Percentiles rank a stretch among this genome's conserved stretches.
These are phyloP conservation scores for Chlorella sorokiniana DNA, from an alignment of 139 green algal species.

Conservation along the genomic window DNA sequence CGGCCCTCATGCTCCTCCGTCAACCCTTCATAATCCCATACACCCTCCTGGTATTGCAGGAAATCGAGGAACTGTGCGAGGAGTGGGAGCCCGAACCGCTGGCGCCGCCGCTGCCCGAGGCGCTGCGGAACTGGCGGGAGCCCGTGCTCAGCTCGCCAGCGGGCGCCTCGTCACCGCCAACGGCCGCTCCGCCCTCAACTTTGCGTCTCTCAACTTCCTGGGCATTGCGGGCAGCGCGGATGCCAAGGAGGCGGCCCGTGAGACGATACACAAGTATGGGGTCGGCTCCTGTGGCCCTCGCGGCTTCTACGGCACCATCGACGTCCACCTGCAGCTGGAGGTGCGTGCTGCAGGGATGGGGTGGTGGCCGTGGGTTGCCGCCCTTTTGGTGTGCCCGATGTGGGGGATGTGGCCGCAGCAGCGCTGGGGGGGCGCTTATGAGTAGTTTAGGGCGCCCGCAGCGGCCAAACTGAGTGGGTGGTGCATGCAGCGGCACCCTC, in stretches of 20 bases:
- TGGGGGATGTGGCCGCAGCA: too few species aligned
- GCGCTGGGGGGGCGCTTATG: too few species aligned
- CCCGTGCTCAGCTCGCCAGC: conserved; percentile 49
- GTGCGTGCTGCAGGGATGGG: not conserved
- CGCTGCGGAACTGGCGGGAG: conserved; percentile 49
- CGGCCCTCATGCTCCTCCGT: too few species aligned
- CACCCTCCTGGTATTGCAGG: too few species aligned
- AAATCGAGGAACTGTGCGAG: conserved; percentile 82
- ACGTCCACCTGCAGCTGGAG: conserved; percentile 93
- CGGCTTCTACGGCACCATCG: conserved; percentile 99
- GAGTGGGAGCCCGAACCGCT: conserved; percentile 93
- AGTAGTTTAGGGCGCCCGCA: not conserved
- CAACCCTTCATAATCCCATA: too few species aligned
- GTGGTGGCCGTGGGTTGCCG: not conserved
- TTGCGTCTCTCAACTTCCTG: conserved; percentile 88
- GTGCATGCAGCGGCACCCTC: not conserved
- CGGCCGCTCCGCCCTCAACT: conserved; percentile 73
- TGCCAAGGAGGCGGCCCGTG: conserved; percentile 29
- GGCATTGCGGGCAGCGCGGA: conserved; percentile 60
- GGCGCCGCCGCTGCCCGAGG: conserved; percentile 33
- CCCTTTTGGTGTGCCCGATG: not conserved
- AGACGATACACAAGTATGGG: conserved; percentile 91
- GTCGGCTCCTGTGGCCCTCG: conserved; percentile 94
- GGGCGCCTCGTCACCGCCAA: conserved; percentile 37
- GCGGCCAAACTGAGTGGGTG: not conserved